Conservation (phyloP, 1,139 yeast genomes). For the Saccharomycopsis crataegensis region DNA sequence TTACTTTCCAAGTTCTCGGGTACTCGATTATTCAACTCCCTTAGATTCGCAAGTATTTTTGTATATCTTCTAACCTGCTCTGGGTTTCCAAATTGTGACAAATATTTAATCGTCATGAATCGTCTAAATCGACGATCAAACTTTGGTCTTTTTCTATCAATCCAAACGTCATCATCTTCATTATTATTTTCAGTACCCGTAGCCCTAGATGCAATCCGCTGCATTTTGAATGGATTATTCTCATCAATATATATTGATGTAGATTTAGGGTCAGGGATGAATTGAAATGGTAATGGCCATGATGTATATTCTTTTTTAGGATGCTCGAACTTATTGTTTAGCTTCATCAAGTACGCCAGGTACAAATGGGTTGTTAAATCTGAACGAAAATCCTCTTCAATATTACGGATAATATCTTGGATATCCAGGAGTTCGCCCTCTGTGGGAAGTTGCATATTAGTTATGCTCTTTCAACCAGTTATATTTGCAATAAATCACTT, state of each 20-base stretch:
- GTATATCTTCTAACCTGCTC: too few relatives aligned
- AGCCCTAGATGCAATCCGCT: not conserved
- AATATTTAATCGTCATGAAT: too few relatives aligned
- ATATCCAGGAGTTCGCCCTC: slow-evolving; percentile 24
- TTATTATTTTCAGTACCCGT: too few relatives aligned
- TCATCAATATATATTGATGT: slow-evolving; percentile 26
- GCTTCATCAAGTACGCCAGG: slow-evolving; percentile 36
- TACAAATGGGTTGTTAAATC: slow-evolving; percentile 51
- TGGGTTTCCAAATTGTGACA: too few relatives aligned
- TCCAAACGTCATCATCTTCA: too few relatives aligned
- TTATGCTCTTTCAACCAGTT: too few relatives aligned
- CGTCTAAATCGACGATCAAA: too few relatives aligned
- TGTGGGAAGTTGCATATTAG: not conserved
- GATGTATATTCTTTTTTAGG: slow-evolving; percentile 36
- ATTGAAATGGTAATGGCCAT: slow-evolving; percentile 37
- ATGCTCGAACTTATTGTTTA: slow-evolving; percentile 30
- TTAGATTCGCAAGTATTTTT: too few relatives aligned
- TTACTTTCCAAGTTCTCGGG: too few relatives aligned
- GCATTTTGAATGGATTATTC: slow-evolving; percentile 17
- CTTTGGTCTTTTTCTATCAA: too few relatives aligned
- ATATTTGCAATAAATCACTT: too few relatives aligned
- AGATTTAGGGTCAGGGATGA: slow-evolving; percentile 34
- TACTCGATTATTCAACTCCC: too few relatives aligned
- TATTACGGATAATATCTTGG: slow-evolving; percentile 28
- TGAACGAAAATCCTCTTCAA: slow-evolving; percentile 38